Conservation (phyloP, 768 basidiomycete genomes). For the Lentinula detonsa region DNA sequence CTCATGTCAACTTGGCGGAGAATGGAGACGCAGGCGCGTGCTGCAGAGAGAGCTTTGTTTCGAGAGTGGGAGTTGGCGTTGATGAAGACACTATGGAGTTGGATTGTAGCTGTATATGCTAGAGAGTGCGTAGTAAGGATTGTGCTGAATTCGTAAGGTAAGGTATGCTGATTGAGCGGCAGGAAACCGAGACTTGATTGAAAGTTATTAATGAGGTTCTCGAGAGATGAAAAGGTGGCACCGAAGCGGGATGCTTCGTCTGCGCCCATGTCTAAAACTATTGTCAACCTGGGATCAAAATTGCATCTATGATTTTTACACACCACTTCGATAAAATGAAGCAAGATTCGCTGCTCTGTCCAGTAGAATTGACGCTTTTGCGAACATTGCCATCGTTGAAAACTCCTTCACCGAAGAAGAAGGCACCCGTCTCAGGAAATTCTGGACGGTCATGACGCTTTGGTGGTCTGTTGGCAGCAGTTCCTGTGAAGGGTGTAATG, state of each 20-base stretch:
- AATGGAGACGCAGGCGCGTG: not conserved
- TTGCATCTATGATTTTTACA: not conserved
- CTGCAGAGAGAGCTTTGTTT: constrained; percentile 1
- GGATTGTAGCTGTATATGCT: constrained; percentile 19
- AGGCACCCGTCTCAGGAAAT: constrained; percentile 7
- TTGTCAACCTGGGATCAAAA: not conserved
- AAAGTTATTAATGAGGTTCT: constrained; percentile 18
- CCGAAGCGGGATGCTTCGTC: constrained; percentile 16
- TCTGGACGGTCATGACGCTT: constrained; percentile 1
- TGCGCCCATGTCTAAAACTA: constrained; percentile 12
- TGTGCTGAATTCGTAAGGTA: constrained; percentile 8
- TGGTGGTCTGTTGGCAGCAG: constrained; percentile 20
- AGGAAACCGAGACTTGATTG: constrained; percentile 7
- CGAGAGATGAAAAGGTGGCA: constrained; percentile 17
- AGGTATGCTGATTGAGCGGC: constrained; percentile 1
- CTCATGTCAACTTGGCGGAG: constrained; percentile 4
- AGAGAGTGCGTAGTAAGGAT: constrained; percentile 20
- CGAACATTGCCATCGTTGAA: constrained; percentile 1
- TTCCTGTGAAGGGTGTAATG: not conserved
- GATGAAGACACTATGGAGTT: constrained; percentile 17
- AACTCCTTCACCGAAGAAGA: constrained; percentile 1
- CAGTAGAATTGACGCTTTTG: constrained; percentile 14
- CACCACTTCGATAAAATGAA: constrained; percentile 14
- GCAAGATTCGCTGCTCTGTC: constrained; percentile 15
- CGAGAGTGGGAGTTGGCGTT: constrained; percentile 9